Evolutionary conservation across 805 yeast genomes (phyloP).

Genomic region (Zygosaccharomyces siamensis): DNA sequence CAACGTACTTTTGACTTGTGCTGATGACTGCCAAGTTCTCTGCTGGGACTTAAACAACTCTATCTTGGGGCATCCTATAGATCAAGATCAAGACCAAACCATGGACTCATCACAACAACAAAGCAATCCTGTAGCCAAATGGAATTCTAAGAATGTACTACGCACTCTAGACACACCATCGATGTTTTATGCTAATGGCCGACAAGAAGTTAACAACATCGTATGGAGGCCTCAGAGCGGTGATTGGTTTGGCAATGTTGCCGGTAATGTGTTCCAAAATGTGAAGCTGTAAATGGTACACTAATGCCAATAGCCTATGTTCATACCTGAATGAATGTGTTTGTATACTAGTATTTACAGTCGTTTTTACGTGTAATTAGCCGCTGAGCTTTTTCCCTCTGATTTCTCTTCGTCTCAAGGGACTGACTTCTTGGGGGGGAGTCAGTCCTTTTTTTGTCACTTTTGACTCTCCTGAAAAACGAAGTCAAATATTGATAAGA

Average conservation of each 20-base stretch:
- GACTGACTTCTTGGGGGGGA: background rate
- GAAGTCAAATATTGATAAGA: conserved; percentile 4
- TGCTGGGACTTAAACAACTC: conserved; percentile 54
- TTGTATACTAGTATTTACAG: background rate
- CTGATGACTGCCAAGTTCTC: conserved; percentile 69
- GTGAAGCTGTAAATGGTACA: conserved; percentile 20
- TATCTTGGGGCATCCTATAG: conserved; percentile 10
- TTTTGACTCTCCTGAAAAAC: background rate
- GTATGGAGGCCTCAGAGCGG: conserved; percentile 64
- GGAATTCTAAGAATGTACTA: conserved; percentile 16
- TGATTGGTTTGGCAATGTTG: conserved; percentile 67
- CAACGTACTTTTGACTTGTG: conserved; percentile 57
- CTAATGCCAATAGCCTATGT: background rate
- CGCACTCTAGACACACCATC: conserved; percentile 30
- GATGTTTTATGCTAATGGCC: conserved; percentile 51
- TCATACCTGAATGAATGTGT: background rate
- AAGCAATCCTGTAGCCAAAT: conserved; percentile 8
- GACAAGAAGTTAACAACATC: conserved; percentile 69
- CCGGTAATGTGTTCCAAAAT: conserved; percentile 37
- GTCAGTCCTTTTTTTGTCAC: background rate
- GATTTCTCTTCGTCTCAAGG: background rate
- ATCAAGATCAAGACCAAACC: background rate
- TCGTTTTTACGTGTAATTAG: background rate
- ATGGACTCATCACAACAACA: background rate
- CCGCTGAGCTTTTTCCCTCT: background rate